Evolutionary conservation across 495 filamentous ascomycete species (phyloP).

Genomic region (Aeminium ludgeri): DNA sequence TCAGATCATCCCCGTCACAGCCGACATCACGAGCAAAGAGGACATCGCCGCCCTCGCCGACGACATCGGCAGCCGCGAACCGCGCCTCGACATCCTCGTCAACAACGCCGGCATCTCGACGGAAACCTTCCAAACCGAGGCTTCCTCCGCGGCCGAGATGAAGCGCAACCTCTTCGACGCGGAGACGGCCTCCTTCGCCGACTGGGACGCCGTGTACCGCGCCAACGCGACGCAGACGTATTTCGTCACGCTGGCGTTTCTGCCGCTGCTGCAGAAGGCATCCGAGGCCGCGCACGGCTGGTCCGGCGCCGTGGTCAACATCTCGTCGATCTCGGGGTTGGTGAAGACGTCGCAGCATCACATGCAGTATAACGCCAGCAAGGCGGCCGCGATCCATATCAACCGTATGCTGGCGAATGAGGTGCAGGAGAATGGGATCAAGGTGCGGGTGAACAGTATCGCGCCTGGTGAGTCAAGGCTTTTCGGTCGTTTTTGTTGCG

Average conservation of each 20-base stretch:
- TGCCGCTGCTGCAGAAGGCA: constrained; percentile 19
- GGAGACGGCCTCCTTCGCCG: constrained; percentile 11
- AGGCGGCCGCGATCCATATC: constrained; percentile 19
- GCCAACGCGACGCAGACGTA: constrained; percentile 19
- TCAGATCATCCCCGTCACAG: constrained; percentile 38
- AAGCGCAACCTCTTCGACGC: constrained; percentile 19
- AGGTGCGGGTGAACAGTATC: constrained; percentile 29
- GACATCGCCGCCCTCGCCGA: constrained; percentile 30
- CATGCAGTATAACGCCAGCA: constrained; percentile 20
- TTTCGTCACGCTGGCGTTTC: constrained; percentile 18
- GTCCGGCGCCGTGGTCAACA: constrained; percentile 19
- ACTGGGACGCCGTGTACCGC: constrained; percentile 19
- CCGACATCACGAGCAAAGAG: constrained; percentile 34
- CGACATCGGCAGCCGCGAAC: constrained; percentile 30
- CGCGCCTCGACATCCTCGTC: constrained; percentile 34
- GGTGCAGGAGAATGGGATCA: constrained; percentile 15
- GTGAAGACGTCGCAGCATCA: constrained; percentile 19
- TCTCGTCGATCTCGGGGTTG: constrained; percentile 17
- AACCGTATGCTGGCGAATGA: constrained; percentile 19
- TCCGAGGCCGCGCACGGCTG: constrained; percentile 13
- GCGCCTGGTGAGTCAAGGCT: constrained; percentile 27
- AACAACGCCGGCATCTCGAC: constrained; percentile 38
- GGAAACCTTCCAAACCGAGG: constrained; percentile 15
- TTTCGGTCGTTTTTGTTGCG: neutral
- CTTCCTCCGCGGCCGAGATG: constrained; percentile 15